Base-by-base conservation (phyloP, 176 grass and related monocot species). In the Carex scoparia region DNA sequence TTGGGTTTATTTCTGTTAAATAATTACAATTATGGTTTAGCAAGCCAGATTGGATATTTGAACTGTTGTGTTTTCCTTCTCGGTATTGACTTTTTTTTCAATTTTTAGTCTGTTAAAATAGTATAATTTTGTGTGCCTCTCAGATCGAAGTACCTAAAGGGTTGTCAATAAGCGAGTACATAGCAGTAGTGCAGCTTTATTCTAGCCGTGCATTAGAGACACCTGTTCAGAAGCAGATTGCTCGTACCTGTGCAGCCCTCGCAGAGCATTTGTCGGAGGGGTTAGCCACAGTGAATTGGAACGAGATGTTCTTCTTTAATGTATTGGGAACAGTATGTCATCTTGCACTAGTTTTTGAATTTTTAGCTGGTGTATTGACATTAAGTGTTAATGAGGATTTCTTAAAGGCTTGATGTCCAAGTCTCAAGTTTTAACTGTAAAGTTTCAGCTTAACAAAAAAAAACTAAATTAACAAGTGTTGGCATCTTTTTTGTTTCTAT, bases 291-390 rank as follows among this genome's bases (percentile, higher is more conserved):
- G 86, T 94, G 71, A 84, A 79, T 44, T 98, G 95, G 95, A 88
- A 91, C 28, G 95, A 98, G 89, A 94, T 98, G 89, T 98, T 98
- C 81, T 98, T 94, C 81, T 94, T 94, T 89, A 98, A 93, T 92
- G 86, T 98, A 4, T 79, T 91, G 85, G 69, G 68, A 28, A 84
- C 84, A 92, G 95, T 98, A 86, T 86, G 86, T 88, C 71, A 84
- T 56, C 33, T 74, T 86, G 61, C 79, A 32, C 16, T 86, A 68
- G 56, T 48, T 64, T 61, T 81, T 90, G 18, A 83, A 86, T 65
- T 78, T 32, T 42, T 84, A 70, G 40, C 87, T 38, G 70, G 71
- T 42, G 35, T 33, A 81, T 30, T 76, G 28, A 38, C 10, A 38
- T 16, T n/a, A n/a, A 70, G 14, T n/a, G 67, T 70, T 70, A 38